Base-by-base conservation (phyloP, 176 grass and related monocot species). In the Olyra latifolia region DNA sequence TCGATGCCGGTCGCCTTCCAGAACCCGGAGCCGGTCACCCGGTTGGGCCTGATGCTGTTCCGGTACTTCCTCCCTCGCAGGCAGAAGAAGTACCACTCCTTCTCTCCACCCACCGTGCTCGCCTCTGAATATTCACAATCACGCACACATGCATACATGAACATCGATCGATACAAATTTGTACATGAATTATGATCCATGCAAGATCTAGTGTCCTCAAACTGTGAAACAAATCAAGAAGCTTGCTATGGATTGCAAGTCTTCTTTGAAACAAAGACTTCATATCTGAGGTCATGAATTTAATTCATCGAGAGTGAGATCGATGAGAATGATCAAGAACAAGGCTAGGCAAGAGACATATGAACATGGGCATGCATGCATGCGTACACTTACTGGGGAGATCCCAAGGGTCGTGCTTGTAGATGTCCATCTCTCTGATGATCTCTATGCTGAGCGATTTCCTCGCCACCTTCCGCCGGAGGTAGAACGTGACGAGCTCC, bases 1-100 rank as follows among this genome's bases (percentile, higher is more conserved):
- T 98, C 95, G 88, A 98, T 98, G 52, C 95, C 95, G 0, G 95
- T 98, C 0, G 95, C 95, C 78, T 98, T 98, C 95, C 95, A 98
- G 82, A 98, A 98, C 17, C 95, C 95, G 10, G 92, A 98, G 39
- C 84, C 90, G 12, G 92, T 99, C 38, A 99, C 96, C 49, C 96
- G 78, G 60, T 99, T 99, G 39, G 96, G 96, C 54, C 96, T 82
- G 86, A 99, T 95, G 88, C 96, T 99, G 84, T 99, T 99, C 78
- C 92, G 76, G 78, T 99, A 99, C 80, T 99, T 99, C 80, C 96
- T 86, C 2, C 96, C 96, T 48, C 96, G 89, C 39, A 99, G 78
- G 84, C 96, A 93, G 78, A 99, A 99, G 84, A 99, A 99, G 84
- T 99, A 99, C 92, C 86, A 95, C 62, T 95, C 96, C 53, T 93